Conservation (phyloP, 2,329 filamentous ascomycete genomes). For the Paracamarosporium sp. region DNA sequence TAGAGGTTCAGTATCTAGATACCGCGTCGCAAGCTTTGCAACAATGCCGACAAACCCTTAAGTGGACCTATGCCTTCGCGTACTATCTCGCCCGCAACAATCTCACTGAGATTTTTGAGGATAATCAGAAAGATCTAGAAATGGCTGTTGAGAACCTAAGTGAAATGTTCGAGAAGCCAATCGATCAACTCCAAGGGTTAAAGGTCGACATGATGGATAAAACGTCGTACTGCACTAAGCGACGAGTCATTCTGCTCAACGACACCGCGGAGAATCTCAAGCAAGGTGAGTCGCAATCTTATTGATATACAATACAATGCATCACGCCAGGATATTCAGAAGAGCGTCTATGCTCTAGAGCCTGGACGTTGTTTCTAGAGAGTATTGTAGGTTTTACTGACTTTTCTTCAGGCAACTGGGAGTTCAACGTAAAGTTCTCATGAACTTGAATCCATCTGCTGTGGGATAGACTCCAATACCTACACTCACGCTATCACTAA, state of each 20-base stretch:
- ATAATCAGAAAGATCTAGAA: conserved; percentile 97
- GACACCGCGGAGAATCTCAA: conserved; percentile 93
- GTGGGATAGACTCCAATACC: not conserved
- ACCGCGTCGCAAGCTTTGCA: conserved; percentile 92
- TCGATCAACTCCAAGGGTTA: conserved; percentile 80
- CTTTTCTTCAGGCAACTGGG: conserved; percentile 33
- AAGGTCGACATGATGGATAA: conserved; percentile 99
- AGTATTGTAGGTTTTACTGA: conserved; percentile 15
- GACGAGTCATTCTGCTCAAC: conserved; percentile 85
- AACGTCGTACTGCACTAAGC: conserved; percentile 94
- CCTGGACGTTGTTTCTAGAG: too few species aligned
- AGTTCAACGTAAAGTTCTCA: conserved; percentile 36
- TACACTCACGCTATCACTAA: not conserved
- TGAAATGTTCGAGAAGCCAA: conserved; percentile 99
- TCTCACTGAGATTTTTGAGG: conserved; percentile 94
- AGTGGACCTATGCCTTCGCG: conserved; percentile 99
- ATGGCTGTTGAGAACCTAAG: conserved; percentile 95
- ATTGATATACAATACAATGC: too few species aligned
- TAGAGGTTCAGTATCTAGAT: conserved; percentile 96
- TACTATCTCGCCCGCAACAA: conserved; percentile 98
- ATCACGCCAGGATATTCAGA: too few species aligned
- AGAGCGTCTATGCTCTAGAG: too few species aligned
- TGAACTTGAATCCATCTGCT: conserved; percentile 11
- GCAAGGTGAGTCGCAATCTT: conserved; percentile 59
- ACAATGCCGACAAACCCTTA: conserved; percentile 95